phyloP scores from a whole-genome alignment of 345 rosid species.

The Durio zibethinus region DNA sequence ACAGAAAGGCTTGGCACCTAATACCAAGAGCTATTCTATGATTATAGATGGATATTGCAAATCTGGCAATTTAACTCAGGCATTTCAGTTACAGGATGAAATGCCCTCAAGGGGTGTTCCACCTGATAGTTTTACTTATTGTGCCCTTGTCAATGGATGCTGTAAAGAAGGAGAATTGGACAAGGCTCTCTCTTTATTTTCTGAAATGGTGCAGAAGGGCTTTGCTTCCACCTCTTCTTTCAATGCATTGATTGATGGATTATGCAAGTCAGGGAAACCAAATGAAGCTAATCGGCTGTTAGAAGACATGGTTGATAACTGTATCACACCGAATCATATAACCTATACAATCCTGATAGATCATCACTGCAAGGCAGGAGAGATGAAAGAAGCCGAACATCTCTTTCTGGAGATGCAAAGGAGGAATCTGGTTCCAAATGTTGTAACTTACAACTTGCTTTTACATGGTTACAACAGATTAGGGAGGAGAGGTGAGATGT shows the following conservation, averaged over 20 bases:
- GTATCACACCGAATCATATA: constrained; percentile 48
- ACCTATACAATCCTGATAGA: constrained; percentile 73
- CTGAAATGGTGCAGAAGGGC: constrained; percentile 49
- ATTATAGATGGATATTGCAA: constrained; percentile 79
- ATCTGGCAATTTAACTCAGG: constrained; percentile 51
- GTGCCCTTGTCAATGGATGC: constrained; percentile 61
- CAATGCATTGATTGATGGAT: constrained; percentile 59
- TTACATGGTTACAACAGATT: constrained; percentile 47
- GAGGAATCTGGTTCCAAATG: constrained; percentile 46
- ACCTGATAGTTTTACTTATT: constrained; percentile 61
- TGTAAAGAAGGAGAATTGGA: constrained; percentile 56
- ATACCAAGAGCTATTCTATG: constrained; percentile 55
- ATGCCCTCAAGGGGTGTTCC: constrained; percentile 55
- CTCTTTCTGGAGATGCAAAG: constrained; percentile 53
- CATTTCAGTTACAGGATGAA: constrained; percentile 55
- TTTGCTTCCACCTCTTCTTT: constrained; percentile 46
- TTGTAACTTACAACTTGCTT: constrained; percentile 54
- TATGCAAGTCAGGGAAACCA: constrained; percentile 51
- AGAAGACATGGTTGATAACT: constrained; percentile 39
- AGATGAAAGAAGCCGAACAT: constrained; percentile 53
- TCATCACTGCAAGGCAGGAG: constrained; percentile 55
- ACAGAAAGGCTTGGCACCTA: constrained; percentile 47
- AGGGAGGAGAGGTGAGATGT: constrained; percentile 47
- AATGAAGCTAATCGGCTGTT: constrained; percentile 37
- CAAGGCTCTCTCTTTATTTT: constrained; percentile 52